Conservation (phyloP, 1,139 yeast genomes). For the Diutina neorugosa region DNA sequence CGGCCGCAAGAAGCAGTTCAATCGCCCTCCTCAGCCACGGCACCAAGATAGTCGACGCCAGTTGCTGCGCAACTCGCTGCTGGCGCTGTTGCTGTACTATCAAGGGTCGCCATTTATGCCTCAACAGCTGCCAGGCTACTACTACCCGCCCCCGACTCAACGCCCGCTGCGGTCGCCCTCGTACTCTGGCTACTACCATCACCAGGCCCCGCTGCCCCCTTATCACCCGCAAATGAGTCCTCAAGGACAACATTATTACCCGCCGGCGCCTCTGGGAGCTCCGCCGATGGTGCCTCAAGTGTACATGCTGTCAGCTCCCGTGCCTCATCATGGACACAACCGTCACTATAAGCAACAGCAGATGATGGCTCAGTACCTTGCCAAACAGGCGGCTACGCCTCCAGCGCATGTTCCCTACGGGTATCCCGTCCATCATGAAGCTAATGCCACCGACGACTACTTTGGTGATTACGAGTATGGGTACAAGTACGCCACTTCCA, state of each 20-base stretch:
- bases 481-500: background rate
- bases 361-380: constrained; percentile 68
- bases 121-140: background rate
- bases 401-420: background rate
- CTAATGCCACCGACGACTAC: background rate
- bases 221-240: background rate
- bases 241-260: background rate
- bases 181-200: background rate
- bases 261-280: background rate
- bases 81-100: constrained; percentile 3
- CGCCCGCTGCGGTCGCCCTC: background rate
- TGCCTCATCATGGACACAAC: background rate
- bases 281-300: background rate
- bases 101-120: background rate
- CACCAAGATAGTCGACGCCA: background rate
- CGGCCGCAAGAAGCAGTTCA: background rate
- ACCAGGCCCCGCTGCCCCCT: background rate
- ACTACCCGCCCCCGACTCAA: background rate
- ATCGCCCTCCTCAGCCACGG: background rate
- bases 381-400: constrained; percentile 19
- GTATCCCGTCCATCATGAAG: background rate
- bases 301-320: background rate
- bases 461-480: background rate
- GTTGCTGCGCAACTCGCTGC: background rate
- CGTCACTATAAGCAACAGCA: constrained; percentile 14